A percentile compares a stretch with the other conserved stretches of the same genome.
phyloP scores from a whole-genome alignment of 164 flowering plant genomes.

The Nymphaea colorata region DNA sequence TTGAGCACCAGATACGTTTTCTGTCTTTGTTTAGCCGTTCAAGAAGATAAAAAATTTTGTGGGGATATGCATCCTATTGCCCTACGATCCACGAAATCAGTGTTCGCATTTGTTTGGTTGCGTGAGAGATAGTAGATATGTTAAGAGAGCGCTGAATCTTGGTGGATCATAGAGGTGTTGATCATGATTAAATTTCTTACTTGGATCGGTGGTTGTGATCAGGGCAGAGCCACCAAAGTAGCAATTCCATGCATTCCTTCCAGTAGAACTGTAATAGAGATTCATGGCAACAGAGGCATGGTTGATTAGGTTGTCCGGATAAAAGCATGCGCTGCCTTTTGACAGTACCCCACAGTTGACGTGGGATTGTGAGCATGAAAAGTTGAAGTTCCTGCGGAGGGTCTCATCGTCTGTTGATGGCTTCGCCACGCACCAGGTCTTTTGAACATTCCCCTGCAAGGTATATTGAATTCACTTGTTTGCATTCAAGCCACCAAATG shows the following conservation, averaged over 20 bases:
- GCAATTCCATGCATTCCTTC: conserved; percentile 64
- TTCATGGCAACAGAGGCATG: conserved; percentile 91
- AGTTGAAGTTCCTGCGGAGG: conserved; percentile 40
- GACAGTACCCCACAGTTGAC: conserved; percentile 48
- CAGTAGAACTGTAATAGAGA: conserved; percentile 55
- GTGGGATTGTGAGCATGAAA: conserved; percentile 37
- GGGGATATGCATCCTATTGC: too few species aligned
- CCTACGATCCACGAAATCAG: too few species aligned
- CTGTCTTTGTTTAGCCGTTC: too few species aligned
- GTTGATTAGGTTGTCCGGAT: conserved; percentile 49
- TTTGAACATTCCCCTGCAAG: conserved; percentile 21
- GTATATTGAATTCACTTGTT: too few species aligned
- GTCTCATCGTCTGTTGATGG: conserved; percentile 50
- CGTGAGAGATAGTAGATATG: too few species aligned
- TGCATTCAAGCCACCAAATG: too few species aligned
- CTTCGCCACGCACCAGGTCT: conserved; percentile 89
- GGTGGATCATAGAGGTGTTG: not conserved
- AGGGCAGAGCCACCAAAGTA: conserved; percentile 52
- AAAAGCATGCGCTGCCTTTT: conserved; percentile 44
- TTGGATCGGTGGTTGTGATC: conserved; percentile 53
- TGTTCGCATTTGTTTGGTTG: too few species aligned
- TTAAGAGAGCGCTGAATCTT: too few species aligned
- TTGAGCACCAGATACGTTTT: too few species aligned
- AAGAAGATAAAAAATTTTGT: too few species aligned
- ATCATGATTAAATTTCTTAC: conserved; percentile 16